Evolutionary conservation across 2,329 filamentous ascomycete genomes (phyloP), one percentile per base, ranked within the genome.

Genomic region (Claviceps sp.): DNA sequence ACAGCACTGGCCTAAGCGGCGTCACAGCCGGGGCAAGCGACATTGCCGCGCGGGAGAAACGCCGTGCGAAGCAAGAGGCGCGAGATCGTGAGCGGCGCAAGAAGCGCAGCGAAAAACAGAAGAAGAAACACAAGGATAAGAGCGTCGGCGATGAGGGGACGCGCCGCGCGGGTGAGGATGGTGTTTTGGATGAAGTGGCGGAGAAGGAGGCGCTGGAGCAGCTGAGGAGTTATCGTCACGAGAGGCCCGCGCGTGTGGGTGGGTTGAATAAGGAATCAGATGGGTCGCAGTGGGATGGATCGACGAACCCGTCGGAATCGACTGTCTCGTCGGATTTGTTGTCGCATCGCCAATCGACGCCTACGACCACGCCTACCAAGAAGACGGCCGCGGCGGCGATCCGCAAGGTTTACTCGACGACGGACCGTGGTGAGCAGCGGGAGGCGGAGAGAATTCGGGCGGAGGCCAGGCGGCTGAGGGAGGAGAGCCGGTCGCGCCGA

Each of bases 231-330:
- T 97, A 97, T 72, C 86, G 90, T 23, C 78, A 88, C 62, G 91
- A 97, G 70, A 87, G 84, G 65, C 74, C 88, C 2, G 91, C 91
- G 0, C 79, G 86, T 49, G 89, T 97, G 2, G 91, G 91, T 38
- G 91, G 91, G 20, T 72, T 97, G 66, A 97, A 97, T 69, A 83
- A 84, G 60, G 76, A 85, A 58, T 77, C 83, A 44, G 91, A 96
- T 59, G 86, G 83, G 54, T 86, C 82, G 54, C 73, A 80, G 57
- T 95, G 88, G 76, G 86, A 94, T 63, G 87, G 86, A 45, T 79
- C 74, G 13, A 80, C 77, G 17, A 81, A 79, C 66, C 84, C 83
- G 47, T 81, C 83, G 57, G 78, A 77, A 62, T 82, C 81, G 37
- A 77, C 74, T 58, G 74, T 80, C 49, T 63, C 64, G 17, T 76